Evolutionary conservation across 2,329 filamentous ascomycete species (phyloP), one percentile per base, ranked within the genome.

Genomic region (Dactylonectria estremocensis): DNA sequence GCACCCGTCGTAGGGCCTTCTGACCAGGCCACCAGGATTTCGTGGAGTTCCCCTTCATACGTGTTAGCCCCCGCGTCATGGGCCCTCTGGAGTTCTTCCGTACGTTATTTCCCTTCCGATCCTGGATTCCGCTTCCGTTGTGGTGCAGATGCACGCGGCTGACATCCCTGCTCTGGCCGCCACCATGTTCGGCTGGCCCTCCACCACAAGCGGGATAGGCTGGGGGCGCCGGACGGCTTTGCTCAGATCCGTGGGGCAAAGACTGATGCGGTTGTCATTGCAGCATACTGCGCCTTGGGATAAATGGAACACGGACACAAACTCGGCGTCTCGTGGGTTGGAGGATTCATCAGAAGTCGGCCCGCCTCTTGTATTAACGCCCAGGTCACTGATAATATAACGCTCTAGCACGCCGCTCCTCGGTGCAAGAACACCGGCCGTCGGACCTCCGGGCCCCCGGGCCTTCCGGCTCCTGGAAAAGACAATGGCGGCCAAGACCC

Each of bases 131-230:
- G 20, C 48, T 66, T 64, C 49, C 46, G 72, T 66, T 22, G 61
- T 67, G 66, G 66, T 74, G 70, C 70, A 69, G 62, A 62, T 69
- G 72, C 64, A 59, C 43, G 48, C 52, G 31, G 60, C 52, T 50
- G 33, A 24, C 33, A 63, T 55, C 62, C 62, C 62, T 64, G 61
- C 61, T 45, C 31, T 10, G 16, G 31, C 49, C 61, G 22, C 33
- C 22, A 16, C n/a, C 55, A 33, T 8, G 49, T 35, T 58, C 40
- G 37, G 67, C 63, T 70, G 57, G 40, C 35, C 48, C 52, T 56
- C 56, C 52, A 37, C 52, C 45, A 18, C 37, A 40, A 46, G 54
- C 55, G 61, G 55, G 48, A 64, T 54, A 64, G 61, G 55, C 37
- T 58, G 61, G 37, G 48, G 48, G 28, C n/a, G 43, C 35, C 18